A percentile compares a stretch with the other conserved stretches of the same genome.
These are phyloP conservation scores for Coriaria nepalensis DNA, from an alignment of 306 rosid species.

Conservation along the genomic window DNA sequence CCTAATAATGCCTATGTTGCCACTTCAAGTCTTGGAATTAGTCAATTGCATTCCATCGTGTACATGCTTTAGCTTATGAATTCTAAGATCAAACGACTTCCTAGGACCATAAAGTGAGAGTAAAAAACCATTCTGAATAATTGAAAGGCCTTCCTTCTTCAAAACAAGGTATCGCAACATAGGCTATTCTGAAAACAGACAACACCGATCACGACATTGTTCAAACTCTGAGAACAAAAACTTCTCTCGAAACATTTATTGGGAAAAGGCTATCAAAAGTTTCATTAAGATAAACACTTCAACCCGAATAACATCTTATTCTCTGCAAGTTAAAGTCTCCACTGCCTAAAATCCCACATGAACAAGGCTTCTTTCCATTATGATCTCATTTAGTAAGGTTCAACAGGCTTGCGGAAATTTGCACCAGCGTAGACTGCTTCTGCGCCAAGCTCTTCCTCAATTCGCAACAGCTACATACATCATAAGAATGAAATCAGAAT, in stretches of 20 bases:
- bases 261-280: conserved; percentile 10
- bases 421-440: conserved; percentile 90
- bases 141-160: too few species aligned
- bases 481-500: too few species aligned
- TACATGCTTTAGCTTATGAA: too few species aligned
- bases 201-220: neutral
- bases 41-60: too few species aligned
- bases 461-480: conserved; percentile 62
- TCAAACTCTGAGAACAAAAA: conserved; percentile 33
- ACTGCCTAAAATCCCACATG: conserved; percentile 19
- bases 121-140: too few species aligned
- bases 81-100: too few species aligned
- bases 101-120: too few species aligned
- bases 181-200: too few species aligned
- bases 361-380: neutral
- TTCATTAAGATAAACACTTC: conserved; percentile 18
- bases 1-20: too few species aligned
- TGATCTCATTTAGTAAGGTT: conserved; percentile 42
- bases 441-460: conserved; percentile 93
- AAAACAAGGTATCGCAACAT: too few species aligned
- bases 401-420: conserved; percentile 75
- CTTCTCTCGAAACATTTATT: conserved; percentile 31
- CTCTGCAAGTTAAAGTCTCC: conserved; percentile 19
- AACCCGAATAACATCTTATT: conserved; percentile 28
- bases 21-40: too few species aligned